Base-by-base conservation (phyloP, 2,329 filamentous ascomycete species). In the Zasmidium angulare region DNA sequence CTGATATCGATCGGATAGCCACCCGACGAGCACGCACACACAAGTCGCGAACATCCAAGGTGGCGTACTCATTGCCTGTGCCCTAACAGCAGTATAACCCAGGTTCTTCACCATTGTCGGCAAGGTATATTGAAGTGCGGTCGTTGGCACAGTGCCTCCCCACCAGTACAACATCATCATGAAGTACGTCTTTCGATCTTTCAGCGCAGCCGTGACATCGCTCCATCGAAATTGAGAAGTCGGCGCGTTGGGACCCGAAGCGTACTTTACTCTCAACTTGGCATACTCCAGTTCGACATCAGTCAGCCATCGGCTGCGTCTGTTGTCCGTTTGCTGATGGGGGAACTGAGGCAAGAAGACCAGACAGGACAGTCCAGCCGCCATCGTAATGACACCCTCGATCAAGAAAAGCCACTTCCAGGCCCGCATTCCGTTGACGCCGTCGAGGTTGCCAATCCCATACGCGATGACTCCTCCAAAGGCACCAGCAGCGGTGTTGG, bases 381-480 rank as follows among this genome's bases (percentile, higher is more conserved):
- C 56, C 17, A 60, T 43, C 3, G 57, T 56, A 29, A 63, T 52
- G 9, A 58, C 14, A n/a, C 62, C 64, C 53, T 64, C 64, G 31
- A 66, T 54, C 7, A 66, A 52, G 36, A 64, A 64, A 4, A 64
- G 50, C 53, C 66, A 66, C 23, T 68, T 58, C 60, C 60, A 66
- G 12, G 67, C 59, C 29, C 64, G 58, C 14, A 71, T 63, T 12
- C 74, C 71, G 62, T 74, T 20, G 1, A 65, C 62, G 22, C 60
- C 53, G 17, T 59, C 69, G 66, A 75, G 74, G 51, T 79, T 74
- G 0, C 77, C 77, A 0, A 80, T 74, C 0, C 75, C 82, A 56
- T 81, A 85, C 1, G 84, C 84, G 66, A 78, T 78, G 3, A 81
- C 75, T 46, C 51, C 50, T 40, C 46, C 20, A 24, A 22, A 22